Evolutionary conservation across 2,329 filamentous ascomycete species (phyloP).

Genomic region (Colletotrichum sp.): DNA sequence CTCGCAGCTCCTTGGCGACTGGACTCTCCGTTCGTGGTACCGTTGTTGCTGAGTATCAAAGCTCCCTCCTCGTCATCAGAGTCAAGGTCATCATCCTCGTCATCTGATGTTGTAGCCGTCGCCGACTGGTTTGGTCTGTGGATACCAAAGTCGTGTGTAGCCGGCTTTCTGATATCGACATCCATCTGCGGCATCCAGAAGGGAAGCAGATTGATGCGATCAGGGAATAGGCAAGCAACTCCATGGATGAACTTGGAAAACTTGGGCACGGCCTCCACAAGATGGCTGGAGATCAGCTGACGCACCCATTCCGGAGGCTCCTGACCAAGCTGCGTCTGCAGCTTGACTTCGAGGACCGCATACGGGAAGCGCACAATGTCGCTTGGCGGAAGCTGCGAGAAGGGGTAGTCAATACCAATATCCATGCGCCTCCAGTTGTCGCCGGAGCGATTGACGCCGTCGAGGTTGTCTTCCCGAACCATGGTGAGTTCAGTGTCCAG

Average conservation of each 20-base stretch:
- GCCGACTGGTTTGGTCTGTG: conserved; percentile 77
- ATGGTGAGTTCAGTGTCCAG: conserved; percentile 96
- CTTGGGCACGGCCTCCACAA: conserved; percentile 98
- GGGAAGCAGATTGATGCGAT: conserved; percentile 85
- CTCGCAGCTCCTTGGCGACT: conserved; percentile 38
- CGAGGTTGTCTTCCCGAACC: conserved; percentile 93
- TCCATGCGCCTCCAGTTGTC: conserved; percentile 97
- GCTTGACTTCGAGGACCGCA: conserved; percentile 93
- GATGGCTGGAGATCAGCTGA: conserved; percentile 88
- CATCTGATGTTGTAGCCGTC: conserved; percentile 78
- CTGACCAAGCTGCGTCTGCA: conserved; percentile 94
- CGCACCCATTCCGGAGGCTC: conserved; percentile 97
- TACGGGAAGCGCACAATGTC: conserved; percentile 95
- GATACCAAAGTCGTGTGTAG: conserved; percentile 89
- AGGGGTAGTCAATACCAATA: conserved; percentile 95
- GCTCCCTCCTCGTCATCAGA: conserved; percentile 39
- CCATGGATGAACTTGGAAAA: conserved; percentile 99
- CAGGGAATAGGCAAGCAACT: conserved; percentile 84
- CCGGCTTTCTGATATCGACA: conserved; percentile 93
- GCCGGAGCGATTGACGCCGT: conserved; percentile 76
- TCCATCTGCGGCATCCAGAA: conserved; percentile 99
- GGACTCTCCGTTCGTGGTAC: conserved; percentile 36
- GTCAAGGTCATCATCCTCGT: conserved; percentile 71
- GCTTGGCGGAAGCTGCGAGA: conserved; percentile 82
- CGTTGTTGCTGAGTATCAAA: neutral